Base-by-base conservation (phyloP, 345 rosid species). In the Passiflora organensis region DNA sequence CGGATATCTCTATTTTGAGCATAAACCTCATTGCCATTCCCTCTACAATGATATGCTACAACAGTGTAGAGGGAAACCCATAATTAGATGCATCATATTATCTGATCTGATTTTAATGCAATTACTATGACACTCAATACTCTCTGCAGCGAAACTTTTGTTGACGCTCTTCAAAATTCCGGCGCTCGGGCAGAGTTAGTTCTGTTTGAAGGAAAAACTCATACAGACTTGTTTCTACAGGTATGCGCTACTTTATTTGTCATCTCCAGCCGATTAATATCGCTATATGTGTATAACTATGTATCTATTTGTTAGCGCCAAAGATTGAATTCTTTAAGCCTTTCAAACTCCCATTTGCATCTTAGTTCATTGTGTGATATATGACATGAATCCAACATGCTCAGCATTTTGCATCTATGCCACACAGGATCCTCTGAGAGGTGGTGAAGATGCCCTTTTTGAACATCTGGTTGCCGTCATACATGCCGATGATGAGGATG, bases 361-460 rank as follows among this genome's bases (percentile, higher is more conserved):
- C 13, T 10, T 24, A 25, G 6, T 43, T 58, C 15, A 0, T 20
- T 34, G n/a, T 42, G 1, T 25, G 21, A 16, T 45, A 37, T 34
- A 6, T 1, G 14, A 42, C n/a, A n/a, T n/a, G n/a, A 39, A 47
- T 11, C 10, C 18, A 4, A 12, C 11, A 10, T 24, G 5, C 12
- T 21, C 10, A 28, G 8, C 34, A 28, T 28, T 28, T 28, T 28
- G n/a, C n/a, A n/a, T 28, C 5, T 37, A 8, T 25, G 19, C 21
- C 19, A 9, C 56, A 36, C 73, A 69, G 73, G 73, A 69, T 63
- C 73, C 73, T 25, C 41, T 69, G 9, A 69, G 73, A 58, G 73
- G 73, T 5, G 73, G 73, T 23, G 48, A 52, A 53, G 73, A 69
- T 22, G 73, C 52, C 19, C 24, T 69, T 44, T 53, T 63, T 11